Conservation (phyloP, 192 early-diverging fungal genomes). For the Backusella parvicylindrica region DNA sequence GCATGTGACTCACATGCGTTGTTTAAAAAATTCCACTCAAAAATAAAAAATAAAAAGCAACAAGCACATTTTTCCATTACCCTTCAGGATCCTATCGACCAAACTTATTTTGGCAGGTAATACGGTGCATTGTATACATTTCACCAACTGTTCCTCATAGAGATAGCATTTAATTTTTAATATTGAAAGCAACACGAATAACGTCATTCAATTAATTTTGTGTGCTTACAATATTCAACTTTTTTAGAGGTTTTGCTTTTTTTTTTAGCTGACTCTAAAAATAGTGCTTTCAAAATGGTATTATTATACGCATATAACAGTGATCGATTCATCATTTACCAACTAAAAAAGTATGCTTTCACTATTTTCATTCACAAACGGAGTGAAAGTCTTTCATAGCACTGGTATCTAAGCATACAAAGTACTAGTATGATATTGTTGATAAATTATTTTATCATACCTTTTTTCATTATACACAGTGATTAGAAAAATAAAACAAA, state of each 20-base stretch:
- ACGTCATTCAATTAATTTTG: background rate
- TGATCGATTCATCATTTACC: background rate
- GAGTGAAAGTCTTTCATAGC: background rate
- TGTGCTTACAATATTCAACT: background rate
- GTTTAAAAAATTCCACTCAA: too few species aligned
- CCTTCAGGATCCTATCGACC: too few species aligned
- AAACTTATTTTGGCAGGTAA: too few species aligned
- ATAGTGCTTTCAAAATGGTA: background rate
- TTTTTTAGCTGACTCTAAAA: background rate
- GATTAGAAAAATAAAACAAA: background rate
- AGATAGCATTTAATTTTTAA: background rate
- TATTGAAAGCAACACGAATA: background rate
- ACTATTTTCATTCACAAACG: background rate
- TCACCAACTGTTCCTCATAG: too few species aligned
- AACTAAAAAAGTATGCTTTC: background rate
- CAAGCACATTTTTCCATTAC: too few species aligned
- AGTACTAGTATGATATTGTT: background rate
- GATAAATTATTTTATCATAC: too few species aligned
- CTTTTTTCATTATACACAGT: too few species aligned
- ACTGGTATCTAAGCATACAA: background rate
- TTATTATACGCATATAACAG: background rate
- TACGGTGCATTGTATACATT: too few species aligned
- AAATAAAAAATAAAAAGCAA: too few species aligned
- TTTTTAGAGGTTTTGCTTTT: background rate
- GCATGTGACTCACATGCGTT: too few species aligned